These are phyloP conservation scores for Oryza nivara DNA, from an alignment of 176 grass and related monocot species.

Conservation along the genomic window DNA sequence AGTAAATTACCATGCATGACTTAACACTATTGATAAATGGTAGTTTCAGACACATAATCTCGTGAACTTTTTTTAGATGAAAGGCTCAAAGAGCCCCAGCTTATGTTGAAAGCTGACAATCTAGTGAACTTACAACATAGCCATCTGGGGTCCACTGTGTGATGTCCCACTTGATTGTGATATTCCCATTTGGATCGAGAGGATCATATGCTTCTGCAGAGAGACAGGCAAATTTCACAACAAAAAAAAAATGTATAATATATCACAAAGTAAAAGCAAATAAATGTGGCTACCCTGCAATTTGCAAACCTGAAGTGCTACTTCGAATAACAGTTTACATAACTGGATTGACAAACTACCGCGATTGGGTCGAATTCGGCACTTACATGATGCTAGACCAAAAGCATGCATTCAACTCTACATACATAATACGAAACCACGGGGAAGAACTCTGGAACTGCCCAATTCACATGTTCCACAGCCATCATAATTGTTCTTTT, in stretches of 20 bases:
- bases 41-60: not conserved
- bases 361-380: not conserved
- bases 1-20: not conserved
- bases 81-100: too few species aligned
- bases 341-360: not conserved
- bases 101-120: not conserved
- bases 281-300: not conserved
- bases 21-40: not conserved
- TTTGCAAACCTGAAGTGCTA: not conserved
- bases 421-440: not conserved
- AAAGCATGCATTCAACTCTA: not conserved
- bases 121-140: conserved; percentile 66
- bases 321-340: not conserved
- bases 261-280: not conserved
- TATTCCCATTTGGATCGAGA: conserved; percentile 78
- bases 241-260: not conserved
- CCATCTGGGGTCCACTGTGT: conserved; percentile 84
- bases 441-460: not conserved
- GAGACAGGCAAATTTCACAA: conserved; percentile 26
- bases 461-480: not conserved
- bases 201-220: conserved; percentile 74
- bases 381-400: not conserved
- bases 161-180: conserved; percentile 88
- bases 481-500: not conserved
- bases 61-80: too few species aligned